A percentile compares a stretch with the other conserved stretches of the same genome.
Evolutionary conservation across 163 green algal species (phyloP).

Genomic region (Scenedesmus sp.): DNA sequence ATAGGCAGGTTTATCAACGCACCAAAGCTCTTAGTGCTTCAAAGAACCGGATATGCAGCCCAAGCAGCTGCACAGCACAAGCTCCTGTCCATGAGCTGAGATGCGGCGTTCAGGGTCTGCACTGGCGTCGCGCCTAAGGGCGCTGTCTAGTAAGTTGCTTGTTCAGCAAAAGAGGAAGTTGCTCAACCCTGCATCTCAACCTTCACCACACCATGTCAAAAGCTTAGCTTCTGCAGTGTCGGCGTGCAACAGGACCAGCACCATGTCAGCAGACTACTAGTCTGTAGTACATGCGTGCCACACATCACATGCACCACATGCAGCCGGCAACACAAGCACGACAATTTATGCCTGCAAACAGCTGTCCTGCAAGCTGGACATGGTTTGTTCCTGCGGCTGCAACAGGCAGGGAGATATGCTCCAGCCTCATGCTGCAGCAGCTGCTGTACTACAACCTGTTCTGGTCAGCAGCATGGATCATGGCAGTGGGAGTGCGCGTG

Average conservation of each 20-base stretch:
- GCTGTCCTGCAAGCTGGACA: neutral
- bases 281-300: neutral
- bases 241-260: neutral
- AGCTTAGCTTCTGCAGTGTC: neutral
- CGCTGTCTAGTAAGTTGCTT: constrained; percentile 7
- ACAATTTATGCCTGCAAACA: neutral
- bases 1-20: neutral
- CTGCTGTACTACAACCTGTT: constrained; percentile 67
- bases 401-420: constrained; percentile 52
- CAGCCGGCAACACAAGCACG: neutral
- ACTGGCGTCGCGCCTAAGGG: constrained; percentile 1
- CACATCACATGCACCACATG: no score
- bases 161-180: neutral
- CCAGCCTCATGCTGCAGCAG: constrained; percentile 66
- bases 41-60: neutral
- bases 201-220: neutral
- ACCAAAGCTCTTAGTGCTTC: neutral
- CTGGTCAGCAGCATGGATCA: constrained; percentile 49
- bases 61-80: neutral
- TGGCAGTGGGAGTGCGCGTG: constrained; percentile 6
- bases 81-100: neutral
- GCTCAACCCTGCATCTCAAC: neutral
- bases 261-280: neutral
- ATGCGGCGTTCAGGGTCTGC: neutral
- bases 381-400: neutral